Conservation (phyloP, 805 yeast species). For the Suhomyces pyralidae region DNA sequence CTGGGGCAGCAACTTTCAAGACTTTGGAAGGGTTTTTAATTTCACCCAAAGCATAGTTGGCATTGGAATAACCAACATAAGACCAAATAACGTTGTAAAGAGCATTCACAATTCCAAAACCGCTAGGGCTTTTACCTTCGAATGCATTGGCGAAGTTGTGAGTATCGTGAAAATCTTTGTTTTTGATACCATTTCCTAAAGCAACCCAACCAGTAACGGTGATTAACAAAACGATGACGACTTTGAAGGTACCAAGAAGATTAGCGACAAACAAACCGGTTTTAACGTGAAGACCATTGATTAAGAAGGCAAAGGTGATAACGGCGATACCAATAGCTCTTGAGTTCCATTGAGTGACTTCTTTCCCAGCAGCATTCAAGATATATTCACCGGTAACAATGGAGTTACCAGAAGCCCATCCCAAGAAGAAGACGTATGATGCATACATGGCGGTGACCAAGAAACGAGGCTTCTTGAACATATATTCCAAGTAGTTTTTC, state of each 20-base stretch:
- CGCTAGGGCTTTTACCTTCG: constrained; percentile 51
- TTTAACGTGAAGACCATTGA: constrained; percentile 60
- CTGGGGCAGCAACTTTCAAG: constrained; percentile 70
- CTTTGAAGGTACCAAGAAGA: constrained; percentile 66
- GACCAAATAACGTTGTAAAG: constrained; percentile 84
- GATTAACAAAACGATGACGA: constrained; percentile 67
- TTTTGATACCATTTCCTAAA: constrained; percentile 64
- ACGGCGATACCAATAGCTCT: constrained; percentile 76
- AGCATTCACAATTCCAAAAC: constrained; percentile 72
- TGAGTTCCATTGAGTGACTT: constrained; percentile 70
- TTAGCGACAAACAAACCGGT: constrained; percentile 64
- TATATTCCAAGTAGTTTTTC: constrained; percentile 72
- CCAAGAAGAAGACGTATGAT: constrained; percentile 67
- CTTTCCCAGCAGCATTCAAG: constrained; percentile 67
- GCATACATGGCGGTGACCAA: constrained; percentile 62
- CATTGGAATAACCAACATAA: constrained; percentile 78
- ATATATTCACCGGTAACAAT: constrained; percentile 78
- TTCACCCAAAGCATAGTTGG: constrained; percentile 80
- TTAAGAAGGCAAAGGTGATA: constrained; percentile 63
- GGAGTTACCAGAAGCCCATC: constrained; percentile 86
- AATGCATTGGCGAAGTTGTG: constrained; percentile 61
- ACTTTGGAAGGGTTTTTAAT: constrained; percentile 69
- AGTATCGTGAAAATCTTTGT: constrained; percentile 47
- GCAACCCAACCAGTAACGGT: constrained; percentile 82
- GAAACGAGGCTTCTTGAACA: constrained; percentile 65